Evolutionary conservation across 371 early-diverging fungal genomes (phyloP).

Genomic region (Mortierella polycephala): DNA sequence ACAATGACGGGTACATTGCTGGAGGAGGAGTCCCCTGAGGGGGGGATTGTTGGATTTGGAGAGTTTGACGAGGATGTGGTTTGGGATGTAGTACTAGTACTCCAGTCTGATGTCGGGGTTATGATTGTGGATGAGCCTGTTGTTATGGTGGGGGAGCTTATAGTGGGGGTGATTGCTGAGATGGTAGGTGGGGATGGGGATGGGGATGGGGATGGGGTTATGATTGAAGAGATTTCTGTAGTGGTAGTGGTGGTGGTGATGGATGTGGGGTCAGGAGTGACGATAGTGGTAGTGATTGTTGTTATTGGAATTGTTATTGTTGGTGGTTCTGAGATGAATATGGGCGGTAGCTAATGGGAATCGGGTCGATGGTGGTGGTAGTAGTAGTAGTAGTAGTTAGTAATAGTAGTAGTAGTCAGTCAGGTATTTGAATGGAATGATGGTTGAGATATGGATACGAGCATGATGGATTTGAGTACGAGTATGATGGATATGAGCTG

Average conservation of each 20-base stretch:
- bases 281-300: background rate
- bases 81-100: background rate
- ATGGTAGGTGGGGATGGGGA: constrained; percentile 5
- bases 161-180: background rate
- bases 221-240: background rate
- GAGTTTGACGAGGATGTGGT: background rate
- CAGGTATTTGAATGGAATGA: too few species aligned
- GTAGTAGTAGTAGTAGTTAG: too few species aligned
- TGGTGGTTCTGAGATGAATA: background rate
- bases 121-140: background rate
- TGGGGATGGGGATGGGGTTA: background rate
- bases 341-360: background rate
- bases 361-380: too few species aligned
- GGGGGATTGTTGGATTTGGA: background rate
- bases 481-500: background rate
- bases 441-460: too few species aligned
- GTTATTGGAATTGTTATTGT: constrained; percentile 4
- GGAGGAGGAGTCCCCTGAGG: constrained; percentile 9
- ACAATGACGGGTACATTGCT: constrained; percentile 45
- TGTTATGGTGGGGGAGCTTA: background rate
- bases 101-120: background rate
- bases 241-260: background rate
- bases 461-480: too few species aligned
- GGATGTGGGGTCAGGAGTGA: background rate
- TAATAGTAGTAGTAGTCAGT: too few species aligned